Conservation (phyloP, 2,329 filamentous ascomycete species). For the Rhynchosporium graminicola region DNA sequence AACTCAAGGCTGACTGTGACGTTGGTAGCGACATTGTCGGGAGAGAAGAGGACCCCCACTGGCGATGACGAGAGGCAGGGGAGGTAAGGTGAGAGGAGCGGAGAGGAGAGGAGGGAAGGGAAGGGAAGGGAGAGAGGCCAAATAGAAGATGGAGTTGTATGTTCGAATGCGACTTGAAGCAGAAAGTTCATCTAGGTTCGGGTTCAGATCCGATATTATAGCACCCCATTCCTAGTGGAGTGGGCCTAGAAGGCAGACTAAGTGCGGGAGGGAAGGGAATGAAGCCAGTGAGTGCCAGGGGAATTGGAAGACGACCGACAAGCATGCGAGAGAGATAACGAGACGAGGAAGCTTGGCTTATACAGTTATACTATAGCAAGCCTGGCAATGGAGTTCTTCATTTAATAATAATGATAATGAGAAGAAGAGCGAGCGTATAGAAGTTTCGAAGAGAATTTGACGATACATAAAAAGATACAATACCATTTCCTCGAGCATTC, state of each 20-base stretch:
- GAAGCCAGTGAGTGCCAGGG: not conserved
- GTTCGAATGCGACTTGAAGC: not conserved
- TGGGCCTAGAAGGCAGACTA: slow-evolving; percentile 9
- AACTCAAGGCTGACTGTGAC: slow-evolving; percentile 20
- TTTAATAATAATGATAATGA: too few relatives aligned
- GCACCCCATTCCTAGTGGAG: not conserved
- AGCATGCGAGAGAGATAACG: not conserved
- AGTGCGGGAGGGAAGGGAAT: slow-evolving; percentile 13
- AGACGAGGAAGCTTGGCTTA: not conserved
- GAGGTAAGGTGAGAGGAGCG: not conserved
- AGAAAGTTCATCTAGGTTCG: not conserved
- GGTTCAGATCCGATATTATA: not conserved
- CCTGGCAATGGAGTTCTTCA: too few relatives aligned
- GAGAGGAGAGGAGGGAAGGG: not conserved
- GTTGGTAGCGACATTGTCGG: slow-evolving; percentile 34
- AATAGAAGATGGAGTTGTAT: not conserved
- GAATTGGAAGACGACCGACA: too few relatives aligned
- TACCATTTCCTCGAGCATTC: too few relatives aligned
- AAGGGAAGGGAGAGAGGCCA: not conserved
- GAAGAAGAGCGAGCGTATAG: too few relatives aligned
- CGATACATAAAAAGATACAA: too few relatives aligned
- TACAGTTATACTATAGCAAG: too few relatives aligned
- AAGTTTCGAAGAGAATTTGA: too few relatives aligned
- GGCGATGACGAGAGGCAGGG: slow-evolving; percentile 6
- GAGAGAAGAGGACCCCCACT: slow-evolving; percentile 2